Evolutionary conservation across 495 filamentous ascomycete genomes (phyloP).

Genomic region (Monascus purpureus): DNA sequence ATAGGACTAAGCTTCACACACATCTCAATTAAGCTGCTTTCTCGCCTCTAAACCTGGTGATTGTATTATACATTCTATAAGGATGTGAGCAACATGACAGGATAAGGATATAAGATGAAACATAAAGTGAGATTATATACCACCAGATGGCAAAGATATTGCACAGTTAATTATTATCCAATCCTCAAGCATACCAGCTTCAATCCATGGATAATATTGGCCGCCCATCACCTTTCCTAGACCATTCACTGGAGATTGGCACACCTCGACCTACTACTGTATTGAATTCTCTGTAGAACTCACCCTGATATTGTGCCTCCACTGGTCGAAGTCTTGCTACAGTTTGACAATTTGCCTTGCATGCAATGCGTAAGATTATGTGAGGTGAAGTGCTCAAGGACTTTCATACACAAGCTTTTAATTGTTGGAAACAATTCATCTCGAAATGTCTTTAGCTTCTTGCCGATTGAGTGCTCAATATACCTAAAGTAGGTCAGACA

Average conservation of each 20-base stretch:
- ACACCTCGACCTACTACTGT: conserved; percentile 8
- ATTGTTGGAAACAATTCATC: conserved; percentile 1
- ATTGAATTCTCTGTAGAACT: conserved; percentile 9
- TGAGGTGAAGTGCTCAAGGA: conserved; percentile 2
- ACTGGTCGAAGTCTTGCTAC: conserved; percentile 5
- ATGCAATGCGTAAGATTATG: not conserved
- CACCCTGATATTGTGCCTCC: conserved; percentile 13
- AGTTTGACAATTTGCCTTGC: conserved; percentile 6
- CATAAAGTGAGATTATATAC: conserved; percentile 4
- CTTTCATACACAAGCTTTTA: not conserved
- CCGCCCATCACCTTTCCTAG: conserved; percentile 6
- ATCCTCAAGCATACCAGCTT: conserved; percentile 4
- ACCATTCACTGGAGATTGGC: conserved; percentile 9
- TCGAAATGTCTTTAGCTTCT: not conserved
- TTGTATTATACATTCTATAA: conserved; percentile 3
- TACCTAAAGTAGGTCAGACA: conserved; percentile 5
- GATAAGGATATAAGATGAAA: too few species aligned
- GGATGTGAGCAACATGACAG: conserved; percentile 4
- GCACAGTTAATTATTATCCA: conserved; percentile 9
- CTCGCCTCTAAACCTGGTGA: too few species aligned
- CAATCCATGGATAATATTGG: conserved; percentile 7
- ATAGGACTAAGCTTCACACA: too few species aligned
- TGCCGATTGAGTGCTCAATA: conserved; percentile 3
- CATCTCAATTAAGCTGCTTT: too few species aligned
- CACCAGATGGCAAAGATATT: conserved; percentile 1